Base-by-base conservation (phyloP, 1,284 basidiomycete genomes). In the Rhodotorula glutinis region DNA sequence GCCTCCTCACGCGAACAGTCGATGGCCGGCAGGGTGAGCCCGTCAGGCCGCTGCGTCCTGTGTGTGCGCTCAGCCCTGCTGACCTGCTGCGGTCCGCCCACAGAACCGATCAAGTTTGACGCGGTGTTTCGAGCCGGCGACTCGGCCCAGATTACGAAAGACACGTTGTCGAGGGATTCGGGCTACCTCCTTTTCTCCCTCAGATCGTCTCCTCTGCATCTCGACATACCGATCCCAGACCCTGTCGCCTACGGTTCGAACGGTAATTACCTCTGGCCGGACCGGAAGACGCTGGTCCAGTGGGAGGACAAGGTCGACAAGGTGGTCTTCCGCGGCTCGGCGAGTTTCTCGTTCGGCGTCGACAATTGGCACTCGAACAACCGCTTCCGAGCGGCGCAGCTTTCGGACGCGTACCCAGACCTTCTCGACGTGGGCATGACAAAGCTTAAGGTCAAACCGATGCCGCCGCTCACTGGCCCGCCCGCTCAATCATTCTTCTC, bases 201-300 rank as follows among this genome's bases (percentile, higher is more conserved):
- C 16, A 38, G 54, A n/a, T 27, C 54, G n/a, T 55, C 54, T 5
- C 16, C n/a, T 8, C 40, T 55, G 40, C 54, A 55, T n/a, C 27
- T 55, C 40, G 54, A 55, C 54, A 23, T 55, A 38, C 54, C 54
- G 14, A 55, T 55, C 25, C 54, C 54, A 17, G 54, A 55, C 14
- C 54, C 54, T 7, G 40, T 41, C 16, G 54, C 25, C 4, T 55
- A 55, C 54, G 54, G 54, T 16, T 55, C 54, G 25, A 55, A 55
- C 54, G 54, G 54, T 40, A 55, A 55, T 40, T 55, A 55, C 40
- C 40, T 55, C 40, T 55, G 54, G 54, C 54, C 54, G 10, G n/a
- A n/a, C 13, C 25, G 17, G 0, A 43, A 38, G n/a, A 19, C n/a
- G n/a, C 54, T 55, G n/a, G 30, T 40, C 2, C 30, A 38, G 40